Percentiles rank a stretch among this genome's conserved stretches.
phyloP scores from a whole-genome alignment of 768 basidiomycete genomes.

The Suillus variegatus region DNA sequence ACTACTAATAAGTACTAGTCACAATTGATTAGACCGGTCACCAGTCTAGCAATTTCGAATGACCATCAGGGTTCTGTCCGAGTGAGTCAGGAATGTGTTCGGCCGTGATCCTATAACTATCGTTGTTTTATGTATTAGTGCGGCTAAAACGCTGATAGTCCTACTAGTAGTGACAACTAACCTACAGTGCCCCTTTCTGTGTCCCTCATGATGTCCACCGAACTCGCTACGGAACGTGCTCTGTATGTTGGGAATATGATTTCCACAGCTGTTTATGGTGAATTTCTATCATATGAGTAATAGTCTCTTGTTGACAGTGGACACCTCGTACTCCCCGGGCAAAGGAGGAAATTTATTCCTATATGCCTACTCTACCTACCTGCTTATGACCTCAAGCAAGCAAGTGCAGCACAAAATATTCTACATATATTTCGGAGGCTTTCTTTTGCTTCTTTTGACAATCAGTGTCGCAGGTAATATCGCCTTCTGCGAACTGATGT shows the following conservation, averaged over 20 bases:
- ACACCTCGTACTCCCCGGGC: neutral
- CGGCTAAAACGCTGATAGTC: neutral
- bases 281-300: neutral
- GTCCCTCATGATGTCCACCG: neutral
- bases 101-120: too few species aligned
- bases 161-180: too few species aligned
- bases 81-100: too few species aligned
- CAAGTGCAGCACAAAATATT: neutral
- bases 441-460: slow-evolving; percentile 25
- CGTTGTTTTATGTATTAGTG: too few species aligned
- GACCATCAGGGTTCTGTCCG: too few species aligned
- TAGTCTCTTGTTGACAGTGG: neutral
- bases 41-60: too few species aligned
- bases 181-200: neutral
- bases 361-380: neutral
- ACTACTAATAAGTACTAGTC: too few species aligned
- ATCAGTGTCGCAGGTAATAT: slow-evolving; percentile 23
- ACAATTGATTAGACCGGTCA: too few species aligned
- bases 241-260: neutral
- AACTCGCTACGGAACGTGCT: neutral
- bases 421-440: neutral
- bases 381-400: neutral
- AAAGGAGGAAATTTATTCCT: neutral
- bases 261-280: neutral
- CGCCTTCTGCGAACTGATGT: slow-evolving; percentile 27